phyloP scores from a whole-genome alignment of 345 rosid species.

The Lenwebbia sp. region DNA sequence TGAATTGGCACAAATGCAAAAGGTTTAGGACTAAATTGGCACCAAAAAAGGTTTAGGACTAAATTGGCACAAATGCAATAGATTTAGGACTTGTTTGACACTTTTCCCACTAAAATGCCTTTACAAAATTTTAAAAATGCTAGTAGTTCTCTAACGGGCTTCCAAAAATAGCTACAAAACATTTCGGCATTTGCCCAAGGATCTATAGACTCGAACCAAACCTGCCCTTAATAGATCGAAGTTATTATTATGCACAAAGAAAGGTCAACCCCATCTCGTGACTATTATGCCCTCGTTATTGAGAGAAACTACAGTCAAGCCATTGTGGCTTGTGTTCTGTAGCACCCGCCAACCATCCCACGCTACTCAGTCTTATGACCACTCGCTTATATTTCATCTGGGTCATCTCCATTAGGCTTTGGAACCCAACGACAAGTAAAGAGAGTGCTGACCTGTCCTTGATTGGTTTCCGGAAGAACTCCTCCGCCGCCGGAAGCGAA shows the following conservation, averaged over 20 bases:
- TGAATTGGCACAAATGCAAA: no score
- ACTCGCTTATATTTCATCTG: background rate
- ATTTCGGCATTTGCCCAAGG: accelerated
- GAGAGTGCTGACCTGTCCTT: slow-evolving; percentile 16
- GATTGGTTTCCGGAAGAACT: slow-evolving; percentile 37
- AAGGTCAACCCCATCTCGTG: background rate
- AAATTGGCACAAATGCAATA: no score
- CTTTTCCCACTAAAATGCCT: no score
- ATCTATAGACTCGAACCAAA: background rate
- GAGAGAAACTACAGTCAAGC: background rate
- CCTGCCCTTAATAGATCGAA: background rate
- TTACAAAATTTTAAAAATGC: background rate
- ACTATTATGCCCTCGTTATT: background rate
- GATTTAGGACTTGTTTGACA: no score
- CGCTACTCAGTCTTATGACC: background rate
- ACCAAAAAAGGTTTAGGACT: no score
- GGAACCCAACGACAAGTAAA: background rate
- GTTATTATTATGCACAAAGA: background rate
- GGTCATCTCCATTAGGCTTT: background rate
- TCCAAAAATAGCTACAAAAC: background rate
- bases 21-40: no score
- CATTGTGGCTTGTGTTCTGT: background rate
- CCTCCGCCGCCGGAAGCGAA: slow-evolving; percentile 52
- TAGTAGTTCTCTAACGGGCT: background rate
- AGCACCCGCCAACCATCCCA: background rate